Evolutionary conservation across 139 green algal species (phyloP).

Genomic region (Pleodorina starrii): DNA sequence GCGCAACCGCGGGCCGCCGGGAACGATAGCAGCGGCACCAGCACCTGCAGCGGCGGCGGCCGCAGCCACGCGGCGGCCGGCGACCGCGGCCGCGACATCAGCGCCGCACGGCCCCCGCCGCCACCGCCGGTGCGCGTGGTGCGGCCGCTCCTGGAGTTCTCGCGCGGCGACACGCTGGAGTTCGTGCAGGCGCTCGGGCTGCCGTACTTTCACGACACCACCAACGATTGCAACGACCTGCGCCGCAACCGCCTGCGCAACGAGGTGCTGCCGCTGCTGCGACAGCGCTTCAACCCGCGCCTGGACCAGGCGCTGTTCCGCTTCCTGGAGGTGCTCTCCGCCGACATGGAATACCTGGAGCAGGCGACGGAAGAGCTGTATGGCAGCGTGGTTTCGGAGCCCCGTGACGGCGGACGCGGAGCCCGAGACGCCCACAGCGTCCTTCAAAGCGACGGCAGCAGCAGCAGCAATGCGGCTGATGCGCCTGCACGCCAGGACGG

Average conservation of each 20-base stretch:
- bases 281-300: slow-evolving; percentile 47
- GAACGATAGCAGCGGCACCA: background rate
- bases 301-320: slow-evolving; percentile 53
- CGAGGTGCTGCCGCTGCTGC: slow-evolving; percentile 54
- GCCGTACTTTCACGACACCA: slow-evolving; percentile 63
- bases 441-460: no score
- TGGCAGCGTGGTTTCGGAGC: background rate
- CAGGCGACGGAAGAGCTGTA: background rate
- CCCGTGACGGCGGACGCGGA: no score
- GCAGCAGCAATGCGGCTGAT: no score
- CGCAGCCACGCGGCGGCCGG: background rate
- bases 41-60: background rate
- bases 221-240: slow-evolving; percentile 57
- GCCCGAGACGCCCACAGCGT: no score
- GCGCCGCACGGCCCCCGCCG: background rate
- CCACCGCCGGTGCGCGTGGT: slow-evolving; percentile 17
- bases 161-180: slow-evolving; percentile 46
- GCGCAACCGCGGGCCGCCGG: no score
- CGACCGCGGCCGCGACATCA: background rate
- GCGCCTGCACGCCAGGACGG: no score
- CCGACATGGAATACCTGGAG: background rate
- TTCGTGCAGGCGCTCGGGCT: slow-evolving; percentile 23
- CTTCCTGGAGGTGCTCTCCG: slow-evolving; percentile 53
- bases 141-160: slow-evolving; percentile 61
- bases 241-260: slow-evolving; percentile 61